Percentiles rank a stretch among this genome's conserved stretches.
These are phyloP conservation scores for Sporothrix euskadiensis DNA, from an alignment of 2,329 filamentous ascomycete species.

Conservation along the genomic window DNA sequence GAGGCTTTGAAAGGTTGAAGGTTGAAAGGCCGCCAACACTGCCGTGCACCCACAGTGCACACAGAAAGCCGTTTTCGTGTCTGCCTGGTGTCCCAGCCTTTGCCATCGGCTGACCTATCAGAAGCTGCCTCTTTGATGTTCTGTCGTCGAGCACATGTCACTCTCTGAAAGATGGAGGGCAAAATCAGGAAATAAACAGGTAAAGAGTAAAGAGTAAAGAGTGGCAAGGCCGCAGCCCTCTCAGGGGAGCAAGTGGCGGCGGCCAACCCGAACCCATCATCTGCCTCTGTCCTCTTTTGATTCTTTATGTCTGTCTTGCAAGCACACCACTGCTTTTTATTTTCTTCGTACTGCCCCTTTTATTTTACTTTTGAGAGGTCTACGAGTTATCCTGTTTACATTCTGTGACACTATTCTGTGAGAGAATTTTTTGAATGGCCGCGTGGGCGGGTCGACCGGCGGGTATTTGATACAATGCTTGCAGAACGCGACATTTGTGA, in stretches of 20 bases:
- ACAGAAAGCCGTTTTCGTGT: not conserved
- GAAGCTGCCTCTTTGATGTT: not conserved
- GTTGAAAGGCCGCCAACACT: not conserved
- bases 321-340: not conserved
- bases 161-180: not conserved
- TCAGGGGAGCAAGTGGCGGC: not conserved
- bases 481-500: not conserved
- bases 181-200: not conserved
- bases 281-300: not conserved
- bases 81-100: conserved; percentile 19
- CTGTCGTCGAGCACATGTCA: not conserved
- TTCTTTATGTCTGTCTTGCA: not conserved
- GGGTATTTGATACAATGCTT: not conserved
- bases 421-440: not conserved
- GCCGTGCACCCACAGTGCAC: not conserved
- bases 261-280: conserved; percentile 19
- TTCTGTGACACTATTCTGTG: not conserved
- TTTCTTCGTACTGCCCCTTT: not conserved
- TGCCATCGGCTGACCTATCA: not conserved
- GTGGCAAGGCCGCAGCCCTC: conserved; percentile 5
- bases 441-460: not conserved
- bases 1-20: not conserved
- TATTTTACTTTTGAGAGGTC: not conserved
- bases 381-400: not conserved
- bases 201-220: not conserved